These are phyloP conservation scores for Mycena capillaripes DNA, from an alignment of 768 basidiomycete genomes.

Conservation along the genomic window DNA sequence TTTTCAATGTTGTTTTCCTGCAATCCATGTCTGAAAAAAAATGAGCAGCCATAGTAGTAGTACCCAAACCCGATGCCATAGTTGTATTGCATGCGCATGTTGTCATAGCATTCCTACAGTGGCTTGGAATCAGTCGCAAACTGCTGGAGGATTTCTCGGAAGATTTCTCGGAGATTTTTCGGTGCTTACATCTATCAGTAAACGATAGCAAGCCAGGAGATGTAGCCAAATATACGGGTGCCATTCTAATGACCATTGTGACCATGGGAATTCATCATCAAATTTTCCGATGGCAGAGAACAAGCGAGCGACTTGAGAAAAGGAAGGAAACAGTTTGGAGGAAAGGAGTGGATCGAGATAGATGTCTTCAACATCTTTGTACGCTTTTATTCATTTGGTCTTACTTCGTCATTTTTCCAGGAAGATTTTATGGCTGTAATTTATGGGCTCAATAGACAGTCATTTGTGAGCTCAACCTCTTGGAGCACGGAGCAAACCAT, in stretches of 20 bases:
- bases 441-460: no score
- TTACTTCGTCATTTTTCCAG: no score
- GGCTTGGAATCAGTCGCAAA: background rate
- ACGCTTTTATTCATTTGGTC: background rate
- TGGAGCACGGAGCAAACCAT: no score
- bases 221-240: background rate
- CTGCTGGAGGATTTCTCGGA: constrained; percentile 3
- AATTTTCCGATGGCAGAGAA: background rate
- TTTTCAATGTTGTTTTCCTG: no score
- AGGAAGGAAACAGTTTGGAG: background rate
- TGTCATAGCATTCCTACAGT: background rate
- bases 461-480: no score
- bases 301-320: no score
- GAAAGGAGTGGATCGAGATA: background rate
- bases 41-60: background rate
- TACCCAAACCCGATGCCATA: background rate
- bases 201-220: background rate
- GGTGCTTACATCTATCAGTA: background rate
- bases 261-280: background rate
- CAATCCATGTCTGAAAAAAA: background rate
- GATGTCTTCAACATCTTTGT: background rate
- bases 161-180: background rate
- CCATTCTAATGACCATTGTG: background rate
- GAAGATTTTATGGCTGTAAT: no score
- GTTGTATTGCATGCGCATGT: background rate